Evolutionary conservation across 2,329 filamentous ascomycete species (phyloP).

Genomic region (Alternaria postmessia): DNA sequence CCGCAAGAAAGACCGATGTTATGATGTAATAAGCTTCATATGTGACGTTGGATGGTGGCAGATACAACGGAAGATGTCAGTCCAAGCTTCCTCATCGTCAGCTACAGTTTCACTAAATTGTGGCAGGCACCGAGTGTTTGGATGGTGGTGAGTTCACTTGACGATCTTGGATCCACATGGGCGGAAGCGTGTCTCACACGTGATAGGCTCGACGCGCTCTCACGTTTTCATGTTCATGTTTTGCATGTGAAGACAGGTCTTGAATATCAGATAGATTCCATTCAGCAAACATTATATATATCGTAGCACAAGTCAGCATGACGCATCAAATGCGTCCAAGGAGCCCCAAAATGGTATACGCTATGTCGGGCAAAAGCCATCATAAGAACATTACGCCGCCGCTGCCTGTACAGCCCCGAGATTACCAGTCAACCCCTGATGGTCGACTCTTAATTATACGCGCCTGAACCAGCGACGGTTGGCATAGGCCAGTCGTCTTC

Average conservation of each 20-base stretch:
- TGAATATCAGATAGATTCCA: conserved; percentile 10
- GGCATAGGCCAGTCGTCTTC: conserved; percentile 93
- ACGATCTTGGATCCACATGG: conserved; percentile 10
- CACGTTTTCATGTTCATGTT: conserved; percentile 15
- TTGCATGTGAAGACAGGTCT: conserved; percentile 21
- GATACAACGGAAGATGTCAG: neutral
- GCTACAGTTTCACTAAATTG: conserved; percentile 3
- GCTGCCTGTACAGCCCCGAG: conserved; percentile 31
- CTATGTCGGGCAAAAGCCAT: conserved; percentile 48
- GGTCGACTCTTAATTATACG: conserved; percentile 44
- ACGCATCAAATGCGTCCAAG: conserved; percentile 36
- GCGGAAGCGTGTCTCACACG: conserved; percentile 25
- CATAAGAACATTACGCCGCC: conserved; percentile 48
- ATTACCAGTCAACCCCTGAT: conserved; percentile 19
- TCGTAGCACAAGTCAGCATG: conserved; percentile 40
- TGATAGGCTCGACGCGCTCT: conserved; percentile 30
- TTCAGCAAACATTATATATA: conserved; percentile 47
- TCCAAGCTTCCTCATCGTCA: conserved; percentile 8
- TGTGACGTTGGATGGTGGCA: neutral
- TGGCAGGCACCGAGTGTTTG: conserved; percentile 2
- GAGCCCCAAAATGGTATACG: conserved; percentile 49
- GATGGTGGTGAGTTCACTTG: conserved; percentile 17
- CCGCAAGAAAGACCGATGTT: conserved; percentile 5
- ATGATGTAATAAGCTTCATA: conserved; percentile 16
- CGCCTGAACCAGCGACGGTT: conserved; percentile 48